These are phyloP conservation scores for Bryum argenteum DNA, from an alignment of 225 moss, liverwort and hornwort genomes.

Conservation along the genomic window DNA sequence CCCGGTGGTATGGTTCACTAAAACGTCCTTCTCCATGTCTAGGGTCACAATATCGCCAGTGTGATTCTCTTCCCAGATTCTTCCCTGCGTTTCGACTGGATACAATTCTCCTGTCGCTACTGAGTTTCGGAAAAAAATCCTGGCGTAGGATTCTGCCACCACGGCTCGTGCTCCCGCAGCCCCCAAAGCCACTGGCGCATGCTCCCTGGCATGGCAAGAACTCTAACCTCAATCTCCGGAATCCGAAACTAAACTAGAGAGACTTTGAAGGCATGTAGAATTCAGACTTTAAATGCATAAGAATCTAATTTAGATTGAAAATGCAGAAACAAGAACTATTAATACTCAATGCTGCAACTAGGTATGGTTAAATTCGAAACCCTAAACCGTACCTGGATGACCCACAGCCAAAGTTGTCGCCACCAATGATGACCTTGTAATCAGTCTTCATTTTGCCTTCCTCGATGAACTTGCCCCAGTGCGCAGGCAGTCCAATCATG, in stretches of 20 bases:
- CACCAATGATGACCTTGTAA: slow-evolving; percentile 75
- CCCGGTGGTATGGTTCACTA: slow-evolving; percentile 82
- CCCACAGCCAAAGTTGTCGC: slow-evolving; percentile 96
- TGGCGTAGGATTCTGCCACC: slow-evolving; percentile 81
- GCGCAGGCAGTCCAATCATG: slow-evolving; percentile 82
- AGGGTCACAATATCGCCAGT: slow-evolving; percentile 84
- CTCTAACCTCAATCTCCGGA: neutral
- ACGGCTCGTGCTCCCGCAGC: slow-evolving; percentile 77
- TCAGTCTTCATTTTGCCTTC: slow-evolving; percentile 73
- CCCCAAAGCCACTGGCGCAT: slow-evolving; percentile 88
- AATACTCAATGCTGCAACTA: too few relatives aligned
- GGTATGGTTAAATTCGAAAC: too few relatives aligned
- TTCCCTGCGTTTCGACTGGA: slow-evolving; percentile 66
- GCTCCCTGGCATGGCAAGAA: slow-evolving; percentile 53
- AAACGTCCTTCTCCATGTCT: slow-evolving; percentile 69
- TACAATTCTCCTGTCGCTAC: slow-evolving; percentile 93
- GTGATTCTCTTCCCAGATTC: slow-evolving; percentile 64
- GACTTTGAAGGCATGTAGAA: neutral
- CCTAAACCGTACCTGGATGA: slow-evolving; percentile 61
- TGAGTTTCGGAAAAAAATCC: slow-evolving; percentile 88
- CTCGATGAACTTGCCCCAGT: slow-evolving; percentile 75
- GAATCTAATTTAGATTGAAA: too few relatives aligned
- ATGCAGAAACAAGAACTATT: too few relatives aligned
- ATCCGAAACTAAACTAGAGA: neutral
- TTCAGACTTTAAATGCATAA: too few relatives aligned